Conservation (phyloP, 2,329 filamentous ascomycete genomes). For the Fusarium concolor region DNA sequence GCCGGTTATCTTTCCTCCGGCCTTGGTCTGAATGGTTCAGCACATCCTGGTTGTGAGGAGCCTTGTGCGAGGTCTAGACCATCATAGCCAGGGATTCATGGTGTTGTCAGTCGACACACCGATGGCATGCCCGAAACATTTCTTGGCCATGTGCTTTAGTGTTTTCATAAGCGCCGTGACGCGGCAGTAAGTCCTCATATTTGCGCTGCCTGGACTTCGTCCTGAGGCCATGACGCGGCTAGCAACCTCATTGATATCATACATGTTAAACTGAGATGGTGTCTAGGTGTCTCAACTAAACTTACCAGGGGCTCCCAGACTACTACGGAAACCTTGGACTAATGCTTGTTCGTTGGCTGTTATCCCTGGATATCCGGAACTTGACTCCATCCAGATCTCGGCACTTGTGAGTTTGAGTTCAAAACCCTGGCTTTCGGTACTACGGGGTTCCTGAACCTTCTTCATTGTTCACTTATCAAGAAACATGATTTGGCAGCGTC, state of each 20-base stretch:
- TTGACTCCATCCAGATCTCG: conserved; percentile 25
- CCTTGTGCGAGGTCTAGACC: conserved; percentile 32
- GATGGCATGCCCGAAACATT: conserved; percentile 10
- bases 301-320: conserved; percentile 12
- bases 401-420: conserved; percentile 10
- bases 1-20: conserved; percentile 2
- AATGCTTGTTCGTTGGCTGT: conserved; percentile 7
- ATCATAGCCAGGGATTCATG: conserved; percentile 2
- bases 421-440: not conserved
- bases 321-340: conserved; percentile 19
- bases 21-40: conserved; percentile 20
- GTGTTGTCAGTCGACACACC: conserved; percentile 12
- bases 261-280: conserved; percentile 4
- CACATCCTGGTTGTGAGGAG: conserved; percentile 13
- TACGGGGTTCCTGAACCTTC: not conserved
- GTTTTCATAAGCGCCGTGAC: conserved; percentile 20
- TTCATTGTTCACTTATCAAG: not conserved
- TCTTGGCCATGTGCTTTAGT: not conserved
- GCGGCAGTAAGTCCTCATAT: not conserved
- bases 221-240: conserved; percentile 31
- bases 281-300: conserved; percentile 5
- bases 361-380: conserved; percentile 12
- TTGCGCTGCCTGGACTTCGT: not conserved
- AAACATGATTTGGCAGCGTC: not conserved
- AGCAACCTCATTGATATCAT: conserved; percentile 6